Percentiles rank a stretch among this genome's conserved stretches.
phyloP scores from a whole-genome alignment of 768 basidiomycete species.

The Cystobasidiopsis lactophilus region DNA sequence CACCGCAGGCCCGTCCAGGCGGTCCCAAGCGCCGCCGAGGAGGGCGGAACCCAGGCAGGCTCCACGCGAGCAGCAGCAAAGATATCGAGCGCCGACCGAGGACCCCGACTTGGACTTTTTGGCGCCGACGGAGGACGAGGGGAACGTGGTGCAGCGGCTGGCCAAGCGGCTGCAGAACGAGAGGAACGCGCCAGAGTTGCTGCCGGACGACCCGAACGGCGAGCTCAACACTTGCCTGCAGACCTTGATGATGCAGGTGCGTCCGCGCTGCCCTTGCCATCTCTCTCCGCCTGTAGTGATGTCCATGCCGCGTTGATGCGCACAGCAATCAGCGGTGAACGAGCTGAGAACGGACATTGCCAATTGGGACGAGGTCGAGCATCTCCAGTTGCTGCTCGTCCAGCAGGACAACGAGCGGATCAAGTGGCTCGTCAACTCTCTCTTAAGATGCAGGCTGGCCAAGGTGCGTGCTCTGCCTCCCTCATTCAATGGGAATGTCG shows the following conservation, averaged over 20 bases:
- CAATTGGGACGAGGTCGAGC: conserved; percentile 1
- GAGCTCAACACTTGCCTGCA: background rate
- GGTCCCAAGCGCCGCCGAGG: too few species aligned
- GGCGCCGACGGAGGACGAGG: background rate
- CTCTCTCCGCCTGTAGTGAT: too few species aligned
- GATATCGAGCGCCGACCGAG: background rate
- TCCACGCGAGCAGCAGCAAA: too few species aligned
- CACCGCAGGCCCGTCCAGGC: too few species aligned
- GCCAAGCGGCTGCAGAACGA: background rate
- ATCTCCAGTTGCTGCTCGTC: background rate
- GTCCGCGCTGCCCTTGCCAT: background rate
- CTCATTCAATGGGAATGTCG: background rate
- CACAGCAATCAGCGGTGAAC: conserved; percentile 1
- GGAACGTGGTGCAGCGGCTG: background rate
- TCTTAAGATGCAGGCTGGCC: background rate
- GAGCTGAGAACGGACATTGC: background rate
- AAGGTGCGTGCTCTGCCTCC: background rate
- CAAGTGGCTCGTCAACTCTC: background rate
- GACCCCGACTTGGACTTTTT: background rate
- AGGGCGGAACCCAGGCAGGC: too few species aligned
- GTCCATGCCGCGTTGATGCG: too few species aligned
- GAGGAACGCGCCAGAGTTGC: background rate
- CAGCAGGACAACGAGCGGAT: conserved; percentile 1
- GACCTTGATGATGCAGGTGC: background rate
- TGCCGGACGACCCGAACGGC: background rate